Evolutionary conservation across 306 rosid species (phyloP).

Genomic region (Mucuna pruriens): DNA sequence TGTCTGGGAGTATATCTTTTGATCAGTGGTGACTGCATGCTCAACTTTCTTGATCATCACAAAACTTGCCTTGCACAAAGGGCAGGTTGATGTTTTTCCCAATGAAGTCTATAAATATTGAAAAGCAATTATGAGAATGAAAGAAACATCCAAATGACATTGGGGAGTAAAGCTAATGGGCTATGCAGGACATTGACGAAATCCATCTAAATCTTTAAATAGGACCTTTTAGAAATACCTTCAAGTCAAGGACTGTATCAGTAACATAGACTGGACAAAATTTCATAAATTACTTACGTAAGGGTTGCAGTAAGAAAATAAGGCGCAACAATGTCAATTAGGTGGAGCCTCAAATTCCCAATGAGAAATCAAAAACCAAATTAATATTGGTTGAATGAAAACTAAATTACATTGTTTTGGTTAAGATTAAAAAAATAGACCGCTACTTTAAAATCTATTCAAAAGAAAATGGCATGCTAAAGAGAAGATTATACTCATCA

Average conservation of each 20-base stretch:
- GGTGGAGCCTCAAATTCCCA: conserved; percentile 21
- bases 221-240: background rate
- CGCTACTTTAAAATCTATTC: background rate
- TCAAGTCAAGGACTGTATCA: conserved; percentile 1
- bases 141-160: conserved; percentile 33
- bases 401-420: background rate
- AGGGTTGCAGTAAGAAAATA: background rate
- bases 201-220: conserved; percentile 7
- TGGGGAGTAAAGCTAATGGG: conserved; percentile 6
- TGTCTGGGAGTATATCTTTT: conserved; percentile 87
- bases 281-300: background rate
- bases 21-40: conserved; percentile 65
- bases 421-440: background rate
- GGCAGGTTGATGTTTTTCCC: conserved; percentile 72
- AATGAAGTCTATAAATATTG: conserved; percentile 55
- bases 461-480: conserved; percentile 21
- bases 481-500: conserved; percentile 4
- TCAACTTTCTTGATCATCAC: conserved; percentile 66
- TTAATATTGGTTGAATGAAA: background rate
- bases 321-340: conserved; percentile 13
- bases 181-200: conserved; percentile 8
- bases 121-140: conserved; percentile 42
- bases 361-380: conserved; percentile 31
- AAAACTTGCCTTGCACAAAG: conserved; percentile 87
- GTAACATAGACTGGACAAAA: background rate